Evolutionary conservation across 441 rosid genomes (phyloP).

Genomic region (Erodium moschatum): DNA sequence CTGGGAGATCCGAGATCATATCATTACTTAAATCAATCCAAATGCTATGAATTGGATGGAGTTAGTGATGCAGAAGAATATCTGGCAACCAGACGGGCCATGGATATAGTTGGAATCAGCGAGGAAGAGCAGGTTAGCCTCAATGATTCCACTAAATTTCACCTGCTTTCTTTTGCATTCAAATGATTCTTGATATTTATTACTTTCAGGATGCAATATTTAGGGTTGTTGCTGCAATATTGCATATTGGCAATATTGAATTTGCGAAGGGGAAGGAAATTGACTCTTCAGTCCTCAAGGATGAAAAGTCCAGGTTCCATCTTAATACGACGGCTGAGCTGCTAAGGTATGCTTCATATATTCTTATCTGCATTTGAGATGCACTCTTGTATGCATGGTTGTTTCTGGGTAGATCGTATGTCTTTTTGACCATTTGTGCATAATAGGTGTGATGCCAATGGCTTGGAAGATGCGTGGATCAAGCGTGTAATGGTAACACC

Average conservation of each 20-base stretch:
- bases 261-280: constrained; percentile 83
- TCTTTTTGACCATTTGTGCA: constrained; percentile 19
- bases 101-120: constrained; percentile 97
- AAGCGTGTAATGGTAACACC: constrained; percentile 99
- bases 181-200: constrained; percentile 12
- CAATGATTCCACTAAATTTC: constrained; percentile 17
- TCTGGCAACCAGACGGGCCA: constrained; percentile 96
- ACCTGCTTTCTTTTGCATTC: constrained; percentile 19
- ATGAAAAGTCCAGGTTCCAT: constrained; percentile 84
- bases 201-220: constrained; percentile 78
- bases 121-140: constrained; percentile 85
- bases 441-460: constrained; percentile 80
- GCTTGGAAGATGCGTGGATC: constrained; percentile 89
- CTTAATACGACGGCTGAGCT: constrained; percentile 75
- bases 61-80: constrained; percentile 86
- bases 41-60: constrained; percentile 75
- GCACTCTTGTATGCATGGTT: constrained; percentile 9
- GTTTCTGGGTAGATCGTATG: constrained; percentile 21
- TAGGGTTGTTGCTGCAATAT: constrained; percentile 91
- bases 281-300: constrained; percentile 91
- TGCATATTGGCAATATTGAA: constrained; percentile 89
- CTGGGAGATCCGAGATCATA: constrained; percentile 59
- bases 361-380: constrained; percentile 10
- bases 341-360: constrained; percentile 45
- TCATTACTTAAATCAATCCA: constrained; percentile 90